Evolutionary conservation across 768 basidiomycete genomes (phyloP).

Genomic region (Psilocybe cubensis): DNA sequence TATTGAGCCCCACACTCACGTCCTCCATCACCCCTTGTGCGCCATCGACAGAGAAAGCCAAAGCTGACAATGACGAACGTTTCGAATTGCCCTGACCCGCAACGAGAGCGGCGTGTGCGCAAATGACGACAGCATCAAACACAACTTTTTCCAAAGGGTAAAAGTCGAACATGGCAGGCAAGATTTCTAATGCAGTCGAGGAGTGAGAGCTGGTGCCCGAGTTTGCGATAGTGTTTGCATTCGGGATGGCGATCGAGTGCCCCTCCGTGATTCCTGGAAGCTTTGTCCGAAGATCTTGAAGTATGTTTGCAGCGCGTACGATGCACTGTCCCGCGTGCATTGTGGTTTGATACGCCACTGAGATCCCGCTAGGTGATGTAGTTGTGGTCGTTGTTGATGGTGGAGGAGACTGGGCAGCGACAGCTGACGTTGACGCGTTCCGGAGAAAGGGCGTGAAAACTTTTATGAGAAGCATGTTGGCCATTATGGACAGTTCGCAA

Average conservation of each 20-base stretch:
- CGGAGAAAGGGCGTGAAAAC: constrained; percentile 71
- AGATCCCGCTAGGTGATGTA: neutral
- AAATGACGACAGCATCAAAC: constrained; percentile 65
- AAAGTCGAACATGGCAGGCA: constrained; percentile 25
- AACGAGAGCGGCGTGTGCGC: constrained; percentile 59
- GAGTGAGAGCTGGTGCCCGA: neutral
- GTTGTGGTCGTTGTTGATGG: constrained; percentile 47
- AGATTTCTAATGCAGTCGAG: neutral
- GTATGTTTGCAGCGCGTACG: constrained; percentile 49
- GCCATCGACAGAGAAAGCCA: neutral
- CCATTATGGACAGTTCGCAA: constrained; percentile 62
- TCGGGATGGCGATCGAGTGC: neutral
- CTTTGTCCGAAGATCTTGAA: constrained; percentile 28
- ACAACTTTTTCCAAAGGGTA: constrained; percentile 59
- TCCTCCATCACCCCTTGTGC: constrained; percentile 24
- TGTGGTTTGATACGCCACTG: constrained; percentile 48
- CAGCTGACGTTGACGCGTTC: constrained; percentile 6
- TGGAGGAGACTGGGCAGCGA: neutral
- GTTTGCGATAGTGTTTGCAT: neutral
- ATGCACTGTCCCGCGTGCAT: constrained; percentile 70
- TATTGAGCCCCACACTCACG: constrained; percentile 26
- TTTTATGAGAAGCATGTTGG: constrained; percentile 63
- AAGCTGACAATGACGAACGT: neutral
- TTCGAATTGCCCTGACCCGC: neutral
- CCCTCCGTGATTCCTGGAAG: neutral